Evolutionary conservation across 2,329 filamentous ascomycete genomes (phyloP).

Genomic region (Aureobasidium sp.): DNA sequence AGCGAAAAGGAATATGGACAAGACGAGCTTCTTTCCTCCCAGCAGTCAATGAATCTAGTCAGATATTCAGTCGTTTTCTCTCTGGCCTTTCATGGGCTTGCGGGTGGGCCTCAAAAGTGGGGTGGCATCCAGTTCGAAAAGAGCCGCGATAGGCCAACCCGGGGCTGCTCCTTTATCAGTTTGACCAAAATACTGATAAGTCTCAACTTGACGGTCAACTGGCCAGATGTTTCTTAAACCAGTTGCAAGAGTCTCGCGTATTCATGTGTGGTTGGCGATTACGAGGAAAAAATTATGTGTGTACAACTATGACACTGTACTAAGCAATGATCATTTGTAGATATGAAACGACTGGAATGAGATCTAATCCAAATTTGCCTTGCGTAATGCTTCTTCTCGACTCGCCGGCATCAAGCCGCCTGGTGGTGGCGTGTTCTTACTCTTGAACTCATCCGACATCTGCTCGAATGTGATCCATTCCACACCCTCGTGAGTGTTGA

Average conservation of each 20-base stretch:
- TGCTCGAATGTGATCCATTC: conserved; percentile 65
- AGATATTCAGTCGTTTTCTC: not conserved
- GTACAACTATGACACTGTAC: too few species aligned
- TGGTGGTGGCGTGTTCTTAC: conserved; percentile 50
- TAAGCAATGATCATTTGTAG: too few species aligned
- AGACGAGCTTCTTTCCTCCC: too few species aligned
- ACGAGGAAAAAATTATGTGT: too few species aligned
- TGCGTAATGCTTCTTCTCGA: not conserved
- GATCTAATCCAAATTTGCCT: too few species aligned
- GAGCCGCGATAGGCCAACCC: not conserved
- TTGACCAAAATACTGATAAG: not conserved
- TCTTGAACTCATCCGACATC: conserved; percentile 68
- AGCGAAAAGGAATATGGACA: not conserved
- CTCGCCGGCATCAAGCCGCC: conserved; percentile 56
- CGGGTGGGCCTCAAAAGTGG: not conserved
- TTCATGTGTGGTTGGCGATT: too few species aligned
- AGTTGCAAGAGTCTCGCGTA: too few species aligned
- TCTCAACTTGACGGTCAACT: too few species aligned
- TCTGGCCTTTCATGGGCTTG: not conserved
- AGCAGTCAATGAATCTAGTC: not conserved
- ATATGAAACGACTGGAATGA: too few species aligned
- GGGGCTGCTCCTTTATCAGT: not conserved
- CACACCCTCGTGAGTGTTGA: conserved; percentile 56
- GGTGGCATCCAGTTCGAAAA: not conserved
- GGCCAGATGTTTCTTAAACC: too few species aligned